phyloP scores from a whole-genome alignment of 148 eudicot species.

The Fallopia convolvulus region DNA sequence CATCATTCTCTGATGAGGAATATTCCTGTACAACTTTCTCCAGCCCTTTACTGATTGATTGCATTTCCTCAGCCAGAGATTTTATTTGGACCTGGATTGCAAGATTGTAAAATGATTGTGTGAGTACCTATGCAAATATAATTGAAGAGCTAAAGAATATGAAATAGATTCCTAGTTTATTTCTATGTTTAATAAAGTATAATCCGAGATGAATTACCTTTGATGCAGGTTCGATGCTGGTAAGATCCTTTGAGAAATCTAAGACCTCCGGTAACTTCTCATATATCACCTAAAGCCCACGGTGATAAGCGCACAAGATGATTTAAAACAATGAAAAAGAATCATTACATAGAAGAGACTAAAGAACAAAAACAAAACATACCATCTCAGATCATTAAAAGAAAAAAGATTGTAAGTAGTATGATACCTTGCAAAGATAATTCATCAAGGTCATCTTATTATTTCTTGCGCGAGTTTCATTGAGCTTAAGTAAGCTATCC shows the following conservation, averaged over 20 bases:
- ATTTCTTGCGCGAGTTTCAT: slow-evolving; percentile 85
- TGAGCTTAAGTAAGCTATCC: slow-evolving; percentile 91
- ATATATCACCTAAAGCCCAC: slow-evolving; percentile 51
- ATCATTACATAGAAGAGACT: not conserved
- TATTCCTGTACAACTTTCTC: slow-evolving; percentile 74
- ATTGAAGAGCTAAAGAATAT: not conserved
- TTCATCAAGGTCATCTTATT: slow-evolving; percentile 94
- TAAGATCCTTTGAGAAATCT: slow-evolving; percentile 74
- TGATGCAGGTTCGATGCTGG: slow-evolving; percentile 69
- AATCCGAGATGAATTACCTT: slow-evolving; percentile 41
- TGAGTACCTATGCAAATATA: not conserved
- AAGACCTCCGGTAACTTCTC: slow-evolving; percentile 80
- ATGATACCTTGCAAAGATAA: slow-evolving; percentile 84
- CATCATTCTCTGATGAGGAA: slow-evolving; percentile 67
- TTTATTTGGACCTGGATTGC: slow-evolving; percentile 65
- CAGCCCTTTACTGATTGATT: slow-evolving; percentile 79
- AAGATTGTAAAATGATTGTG: slow-evolving; percentile 11
- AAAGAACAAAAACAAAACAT: not conserved
- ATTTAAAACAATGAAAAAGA: not conserved
- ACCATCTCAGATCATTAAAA: not conserved
- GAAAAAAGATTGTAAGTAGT: not conserved
- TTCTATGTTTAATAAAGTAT: not conserved
- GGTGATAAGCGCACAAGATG: not conserved
- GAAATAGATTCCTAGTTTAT: not conserved
- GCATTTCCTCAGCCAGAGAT: slow-evolving; percentile 85